Evolutionary conservation across 371 early-diverging fungal species (phyloP).

Genomic region (Haplosporangium sp.): DNA sequence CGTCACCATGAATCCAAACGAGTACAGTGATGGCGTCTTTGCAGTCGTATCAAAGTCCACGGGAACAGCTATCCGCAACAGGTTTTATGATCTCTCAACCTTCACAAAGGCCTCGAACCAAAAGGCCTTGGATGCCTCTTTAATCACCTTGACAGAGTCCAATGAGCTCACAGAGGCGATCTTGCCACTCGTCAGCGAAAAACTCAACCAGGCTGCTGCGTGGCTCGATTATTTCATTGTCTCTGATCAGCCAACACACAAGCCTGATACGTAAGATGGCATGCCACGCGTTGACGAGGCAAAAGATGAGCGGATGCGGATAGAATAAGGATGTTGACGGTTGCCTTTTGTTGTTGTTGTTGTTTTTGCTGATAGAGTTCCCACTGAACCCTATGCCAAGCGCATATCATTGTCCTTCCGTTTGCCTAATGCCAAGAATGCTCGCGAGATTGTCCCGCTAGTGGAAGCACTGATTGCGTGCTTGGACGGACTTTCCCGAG

Average conservation of each 20-base stretch:
- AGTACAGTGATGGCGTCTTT: constrained; percentile 52
- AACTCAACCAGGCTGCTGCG: constrained; percentile 37
- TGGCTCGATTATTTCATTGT: constrained; percentile 54
- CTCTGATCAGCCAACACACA: constrained; percentile 44
- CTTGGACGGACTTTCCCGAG: constrained; percentile 44
- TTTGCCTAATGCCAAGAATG: constrained; percentile 29
- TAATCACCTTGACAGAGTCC: constrained; percentile 51
- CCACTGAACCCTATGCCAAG: constrained; percentile 39
- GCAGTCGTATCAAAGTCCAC: constrained; percentile 42
- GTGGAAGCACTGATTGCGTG: constrained; percentile 47
- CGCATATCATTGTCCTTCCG: constrained; percentile 52
- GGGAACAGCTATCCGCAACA: constrained; percentile 34
- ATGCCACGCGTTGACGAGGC: neutral
- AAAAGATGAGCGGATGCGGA: neutral
- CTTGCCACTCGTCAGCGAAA: constrained; percentile 33
- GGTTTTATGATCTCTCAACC: constrained; percentile 31
- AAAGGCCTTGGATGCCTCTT: constrained; percentile 15
- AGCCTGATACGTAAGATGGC: constrained; percentile 33
- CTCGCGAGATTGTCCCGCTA: constrained; percentile 37
- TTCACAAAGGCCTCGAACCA: constrained; percentile 53
- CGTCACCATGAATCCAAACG: constrained; percentile 49
- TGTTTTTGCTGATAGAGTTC: constrained; percentile 6
- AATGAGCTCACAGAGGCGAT: constrained; percentile 46
- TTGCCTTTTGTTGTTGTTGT: neutral
- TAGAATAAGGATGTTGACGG: neutral